Conservation (phyloP, 345 rosid species). For the Populus ilicifolia region DNA sequence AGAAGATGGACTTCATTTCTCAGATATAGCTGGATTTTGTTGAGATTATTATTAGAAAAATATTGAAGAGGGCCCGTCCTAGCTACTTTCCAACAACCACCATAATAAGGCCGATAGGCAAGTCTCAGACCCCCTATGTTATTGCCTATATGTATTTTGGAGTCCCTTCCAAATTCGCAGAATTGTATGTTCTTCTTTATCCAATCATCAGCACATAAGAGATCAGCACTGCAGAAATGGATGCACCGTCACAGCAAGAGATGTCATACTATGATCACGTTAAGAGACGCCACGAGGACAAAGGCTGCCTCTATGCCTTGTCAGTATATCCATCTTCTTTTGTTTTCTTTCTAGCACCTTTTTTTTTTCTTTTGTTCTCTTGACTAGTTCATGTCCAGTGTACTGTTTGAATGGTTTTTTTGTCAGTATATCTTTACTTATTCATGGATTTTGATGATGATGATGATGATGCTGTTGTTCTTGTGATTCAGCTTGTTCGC, state of each 20-base stretch:
- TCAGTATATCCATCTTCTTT: slow-evolving; percentile 3
- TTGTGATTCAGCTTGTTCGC: slow-evolving; percentile 10
- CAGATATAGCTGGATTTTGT: too few relatives aligned
- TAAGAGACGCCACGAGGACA: slow-evolving; percentile 28
- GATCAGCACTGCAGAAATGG: slow-evolving; percentile 11
- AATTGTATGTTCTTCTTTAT: background rate
- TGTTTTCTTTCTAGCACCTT: background rate
- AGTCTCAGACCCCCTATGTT: too few relatives aligned
- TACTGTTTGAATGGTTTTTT: background rate
- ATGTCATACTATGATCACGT: slow-evolving; percentile 27
- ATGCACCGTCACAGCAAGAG: slow-evolving; percentile 25
- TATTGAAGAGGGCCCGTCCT: too few relatives aligned
- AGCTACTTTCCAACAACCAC: too few relatives aligned
- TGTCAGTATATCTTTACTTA: background rate
- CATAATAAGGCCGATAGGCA: too few relatives aligned
- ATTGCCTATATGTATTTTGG: background rate
- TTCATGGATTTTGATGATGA: background rate
- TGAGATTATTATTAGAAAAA: too few relatives aligned
- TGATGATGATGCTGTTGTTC: too few relatives aligned
- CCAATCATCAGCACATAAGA: background rate
- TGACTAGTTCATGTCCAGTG: background rate
- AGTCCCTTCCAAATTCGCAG: background rate
- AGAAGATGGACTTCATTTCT: too few relatives aligned
- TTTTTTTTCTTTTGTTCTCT: background rate
- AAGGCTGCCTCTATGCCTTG: slow-evolving; percentile 38